Conservation (phyloP, 192 early-diverging fungal species). For the Gigaspora rosea region DNA sequence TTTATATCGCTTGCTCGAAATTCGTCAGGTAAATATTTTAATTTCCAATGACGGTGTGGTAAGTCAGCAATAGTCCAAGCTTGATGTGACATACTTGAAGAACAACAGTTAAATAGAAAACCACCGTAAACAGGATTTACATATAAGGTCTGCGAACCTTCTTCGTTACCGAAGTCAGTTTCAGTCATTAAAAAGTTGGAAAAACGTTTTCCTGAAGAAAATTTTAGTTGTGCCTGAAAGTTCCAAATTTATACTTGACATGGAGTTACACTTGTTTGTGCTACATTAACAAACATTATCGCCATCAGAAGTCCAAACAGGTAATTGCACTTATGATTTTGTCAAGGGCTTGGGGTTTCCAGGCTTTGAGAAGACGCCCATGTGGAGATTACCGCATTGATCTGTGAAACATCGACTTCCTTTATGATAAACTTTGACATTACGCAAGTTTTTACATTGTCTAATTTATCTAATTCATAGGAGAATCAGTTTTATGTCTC, state of each 20-base stretch:
- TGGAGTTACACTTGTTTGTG: neutral
- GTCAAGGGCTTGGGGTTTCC: constrained; percentile 4
- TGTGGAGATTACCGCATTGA: constrained; percentile 17
- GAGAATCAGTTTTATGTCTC: no score
- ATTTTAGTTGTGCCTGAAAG: constrained; percentile 7
- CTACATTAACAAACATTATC: neutral
- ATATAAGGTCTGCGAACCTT: neutral
- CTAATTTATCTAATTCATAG: no score
- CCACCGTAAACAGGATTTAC: neutral
- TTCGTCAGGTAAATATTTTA: constrained; percentile 26
- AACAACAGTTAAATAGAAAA: neutral
- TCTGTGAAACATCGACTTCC: neutral
- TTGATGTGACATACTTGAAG: constrained; percentile 2
- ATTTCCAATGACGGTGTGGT: constrained; percentile 18
- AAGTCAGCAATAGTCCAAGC: constrained; percentile 18
- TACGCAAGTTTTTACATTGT: no score
- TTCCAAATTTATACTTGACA: constrained; percentile 20
- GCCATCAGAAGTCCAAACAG: neutral
- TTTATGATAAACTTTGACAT: no score
- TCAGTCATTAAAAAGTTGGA: neutral
- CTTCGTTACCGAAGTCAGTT: neutral
- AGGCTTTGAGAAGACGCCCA: neutral
- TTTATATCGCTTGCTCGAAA: constrained; percentile 4
- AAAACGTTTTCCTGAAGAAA: neutral
- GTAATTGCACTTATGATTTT: constrained; percentile 7